Evolutionary conservation across 2,329 filamentous ascomycete genomes (phyloP).

Genomic region (Colletotrichum spaethianum): DNA sequence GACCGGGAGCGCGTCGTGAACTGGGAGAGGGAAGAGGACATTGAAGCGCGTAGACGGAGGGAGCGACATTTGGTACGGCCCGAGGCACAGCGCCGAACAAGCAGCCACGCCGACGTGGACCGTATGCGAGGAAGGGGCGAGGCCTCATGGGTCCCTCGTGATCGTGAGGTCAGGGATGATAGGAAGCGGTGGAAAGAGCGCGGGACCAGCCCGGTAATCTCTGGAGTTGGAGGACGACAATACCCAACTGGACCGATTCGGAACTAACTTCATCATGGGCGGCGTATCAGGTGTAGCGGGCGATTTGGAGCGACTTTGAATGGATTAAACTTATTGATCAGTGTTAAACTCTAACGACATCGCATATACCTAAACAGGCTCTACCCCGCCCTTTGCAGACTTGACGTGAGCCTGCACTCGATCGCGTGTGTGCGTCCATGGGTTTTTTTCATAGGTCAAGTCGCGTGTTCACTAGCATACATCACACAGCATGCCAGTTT

Average conservation of each 20-base stretch:
- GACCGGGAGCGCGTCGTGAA: conserved; percentile 52
- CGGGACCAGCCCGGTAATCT: conserved; percentile 33
- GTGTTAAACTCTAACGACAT: too few relatives aligned
- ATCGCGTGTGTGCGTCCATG: too few relatives aligned
- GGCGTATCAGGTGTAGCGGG: conserved; percentile 13
- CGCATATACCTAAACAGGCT: too few relatives aligned
- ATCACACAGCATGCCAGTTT: conserved; percentile 34
- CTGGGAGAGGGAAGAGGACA: conserved; percentile 51
- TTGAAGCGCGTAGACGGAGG: conserved; percentile 49
- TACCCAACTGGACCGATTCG: conserved; percentile 40
- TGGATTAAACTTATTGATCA: too few relatives aligned
- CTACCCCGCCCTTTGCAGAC: too few relatives aligned
- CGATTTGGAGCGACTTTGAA: conserved; percentile 16
- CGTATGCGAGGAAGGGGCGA: conserved; percentile 45
- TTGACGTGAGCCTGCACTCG: too few relatives aligned
- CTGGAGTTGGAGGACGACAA: conserved; percentile 41
- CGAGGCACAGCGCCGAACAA: conserved; percentile 60
- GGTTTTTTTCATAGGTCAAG: too few relatives aligned
- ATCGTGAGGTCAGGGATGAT: conserved; percentile 41
- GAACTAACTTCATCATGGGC: conserved; percentile 25
- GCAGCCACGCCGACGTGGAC: conserved; percentile 66
- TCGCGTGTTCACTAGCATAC: conserved; percentile 21
- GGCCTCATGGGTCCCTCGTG: conserved; percentile 36
- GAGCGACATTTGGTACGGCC: conserved; percentile 55
- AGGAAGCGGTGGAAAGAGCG: conserved; percentile 41